Base-by-base conservation (phyloP, 768 basidiomycete genomes). In the Multifurca ochricompacta region DNA sequence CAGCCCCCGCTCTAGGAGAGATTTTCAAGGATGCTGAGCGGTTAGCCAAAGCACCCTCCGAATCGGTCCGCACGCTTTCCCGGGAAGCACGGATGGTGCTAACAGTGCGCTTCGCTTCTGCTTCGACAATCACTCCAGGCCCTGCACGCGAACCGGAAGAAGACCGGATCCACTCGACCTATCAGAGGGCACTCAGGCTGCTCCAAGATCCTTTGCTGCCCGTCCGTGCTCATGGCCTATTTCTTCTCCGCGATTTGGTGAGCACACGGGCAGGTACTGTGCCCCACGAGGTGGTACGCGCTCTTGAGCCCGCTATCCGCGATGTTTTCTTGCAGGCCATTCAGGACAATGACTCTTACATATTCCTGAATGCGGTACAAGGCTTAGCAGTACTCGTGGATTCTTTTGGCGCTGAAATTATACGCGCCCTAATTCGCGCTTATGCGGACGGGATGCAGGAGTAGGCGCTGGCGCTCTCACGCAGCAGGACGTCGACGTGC, bases 291-390 rank as follows among this genome's bases (percentile, higher is more conserved):
- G 64, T 73, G 11, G 81, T 87, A 61, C 69, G 73, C 3, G 85
- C 87, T 0, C 72, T 97, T 23, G 69, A 83, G 14, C 91, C 92
- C 6, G 87, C 85, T 0, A 89, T 97, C 60, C 70, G 93, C 42
- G 86, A 87, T 27, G 85, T 96, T 51, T 95, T 97, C 66, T 68
- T 94, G 58, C 82, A 89, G 64, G 78, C 83, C 0, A 69, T 94
- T 5, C 86, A 91, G 64, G 92, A 96, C 57, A 87, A 93, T 35
- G 95, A 98, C 64, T 91, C 90, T n/a, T 97, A 92, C 67, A 82
- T 97, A 51, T 97, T 91, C 65, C 72, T 97, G 48, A 92, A 92
- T 64, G 92, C 88, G 1, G 85, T 95, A 13, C 90, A 93, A 63
- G 94, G 94, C 0, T 75, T 98, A 1, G 79, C 85, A n/a, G 81